phyloP scores from a whole-genome alignment of 495 filamentous ascomycete species.

The Aspergillus haitiensis region DNA sequence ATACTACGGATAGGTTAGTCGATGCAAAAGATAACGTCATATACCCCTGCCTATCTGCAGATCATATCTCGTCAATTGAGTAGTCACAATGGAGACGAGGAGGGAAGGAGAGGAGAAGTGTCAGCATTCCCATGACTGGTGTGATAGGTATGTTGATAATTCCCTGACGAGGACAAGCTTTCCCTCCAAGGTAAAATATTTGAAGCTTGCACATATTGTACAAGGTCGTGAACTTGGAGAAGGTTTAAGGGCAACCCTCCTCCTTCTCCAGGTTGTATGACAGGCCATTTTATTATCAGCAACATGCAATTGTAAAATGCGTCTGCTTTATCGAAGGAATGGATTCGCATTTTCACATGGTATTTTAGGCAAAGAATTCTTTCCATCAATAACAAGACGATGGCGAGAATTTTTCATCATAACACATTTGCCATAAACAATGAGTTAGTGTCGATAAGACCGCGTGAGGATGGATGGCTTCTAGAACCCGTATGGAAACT shows the following conservation, averaged over 20 bases:
- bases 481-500: constrained; percentile 23
- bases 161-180: too few relatives aligned
- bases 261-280: too few relatives aligned
- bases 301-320: too few relatives aligned
- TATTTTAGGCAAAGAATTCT: too few relatives aligned
- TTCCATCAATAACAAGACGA: too few relatives aligned
- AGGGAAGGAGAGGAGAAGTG: background rate
- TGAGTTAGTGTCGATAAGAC: background rate
- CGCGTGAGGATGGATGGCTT: constrained; percentile 12
- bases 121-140: background rate
- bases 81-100: background rate
- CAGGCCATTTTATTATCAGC: too few relatives aligned
- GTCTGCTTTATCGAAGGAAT: too few relatives aligned
- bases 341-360: too few relatives aligned
- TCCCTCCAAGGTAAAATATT: background rate
- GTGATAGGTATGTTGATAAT: background rate
- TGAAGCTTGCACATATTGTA: background rate
- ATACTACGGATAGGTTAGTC: background rate
- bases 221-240: background rate
- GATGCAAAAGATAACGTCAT: constrained; percentile 7
- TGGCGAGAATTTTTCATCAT: too few relatives aligned
- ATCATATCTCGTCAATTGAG: constrained; percentile 3
- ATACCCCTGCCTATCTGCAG: constrained; percentile 15
- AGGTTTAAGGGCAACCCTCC: too few relatives aligned
- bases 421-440: too few relatives aligned